phyloP scores from a whole-genome alignment of 257 asterid genomes.

The Nemophila menziesii region DNA sequence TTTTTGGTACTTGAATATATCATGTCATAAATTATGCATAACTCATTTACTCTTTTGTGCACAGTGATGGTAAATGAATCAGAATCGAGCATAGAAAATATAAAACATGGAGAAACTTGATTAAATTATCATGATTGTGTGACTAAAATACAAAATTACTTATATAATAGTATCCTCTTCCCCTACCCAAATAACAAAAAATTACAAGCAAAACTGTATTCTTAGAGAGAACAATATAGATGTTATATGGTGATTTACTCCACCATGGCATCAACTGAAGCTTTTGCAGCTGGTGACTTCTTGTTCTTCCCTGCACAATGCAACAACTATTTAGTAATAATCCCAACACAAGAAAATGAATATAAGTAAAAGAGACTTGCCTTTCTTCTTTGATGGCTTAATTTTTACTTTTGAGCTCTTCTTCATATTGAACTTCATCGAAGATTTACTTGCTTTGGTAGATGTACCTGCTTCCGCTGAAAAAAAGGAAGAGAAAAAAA shows the following conservation, averaged over 20 bases:
- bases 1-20: too few relatives aligned
- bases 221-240: not conserved
- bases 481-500: not conserved
- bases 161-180: not conserved
- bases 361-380: constrained; percentile 17
- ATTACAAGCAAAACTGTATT: not conserved
- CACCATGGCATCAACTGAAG: constrained; percentile 44
- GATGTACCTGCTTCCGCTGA: constrained; percentile 21
- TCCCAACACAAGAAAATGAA: not conserved
- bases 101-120: not conserved
- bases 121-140: not conserved
- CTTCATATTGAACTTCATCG: constrained; percentile 51
- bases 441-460: constrained; percentile 21
- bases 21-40: too few relatives aligned
- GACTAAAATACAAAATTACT: not conserved
- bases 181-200: not conserved
- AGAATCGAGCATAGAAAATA: too few relatives aligned
- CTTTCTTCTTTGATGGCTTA: constrained; percentile 52
- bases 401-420: constrained; percentile 42
- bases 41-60: too few relatives aligned
- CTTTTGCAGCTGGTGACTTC: constrained; percentile 24
- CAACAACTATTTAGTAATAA: not conserved
- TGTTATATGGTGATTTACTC: constrained; percentile 22
- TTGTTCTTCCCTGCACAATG: constrained; percentile 40
- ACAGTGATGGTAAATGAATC: not conserved